phyloP scores from a whole-genome alignment of 2,329 filamentous ascomycete species.

The Aureobasidium sp. region DNA sequence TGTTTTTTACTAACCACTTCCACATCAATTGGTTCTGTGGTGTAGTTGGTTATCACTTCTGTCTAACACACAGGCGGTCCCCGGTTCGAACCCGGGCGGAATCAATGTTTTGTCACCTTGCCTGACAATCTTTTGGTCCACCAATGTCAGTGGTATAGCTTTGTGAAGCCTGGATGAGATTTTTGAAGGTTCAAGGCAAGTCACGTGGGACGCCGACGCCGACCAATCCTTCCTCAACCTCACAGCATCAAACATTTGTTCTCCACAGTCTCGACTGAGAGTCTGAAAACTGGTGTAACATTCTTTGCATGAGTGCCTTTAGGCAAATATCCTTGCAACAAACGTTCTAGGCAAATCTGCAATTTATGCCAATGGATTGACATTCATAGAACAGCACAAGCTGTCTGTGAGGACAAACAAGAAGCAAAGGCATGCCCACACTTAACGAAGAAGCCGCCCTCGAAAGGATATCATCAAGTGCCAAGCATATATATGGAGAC shows the following conservation, averaged over 20 bases:
- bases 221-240: neutral
- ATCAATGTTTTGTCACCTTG: conserved; percentile 3
- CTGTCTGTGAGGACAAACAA: neutral
- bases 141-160: neutral
- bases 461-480: neutral
- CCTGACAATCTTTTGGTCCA: neutral
- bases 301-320: too few species aligned
- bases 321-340: neutral
- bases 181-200: neutral
- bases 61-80: conserved; percentile 16
- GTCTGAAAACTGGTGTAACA: too few species aligned
- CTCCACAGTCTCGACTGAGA: too few species aligned
- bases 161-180: neutral
- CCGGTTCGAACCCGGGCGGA: conserved; percentile 11
- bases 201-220: neutral
- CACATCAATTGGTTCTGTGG: conserved; percentile 13
- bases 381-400: neutral
- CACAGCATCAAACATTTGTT: neutral
- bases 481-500: neutral
- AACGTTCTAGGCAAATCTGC: neutral
- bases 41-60: conserved; percentile 17
- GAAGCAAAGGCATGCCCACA: neutral
- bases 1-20: neutral
- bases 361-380: neutral
- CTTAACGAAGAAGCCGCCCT: neutral